Evolutionary conservation across 495 filamentous ascomycete genomes (phyloP).

Genomic region (Neurospora africana): DNA sequence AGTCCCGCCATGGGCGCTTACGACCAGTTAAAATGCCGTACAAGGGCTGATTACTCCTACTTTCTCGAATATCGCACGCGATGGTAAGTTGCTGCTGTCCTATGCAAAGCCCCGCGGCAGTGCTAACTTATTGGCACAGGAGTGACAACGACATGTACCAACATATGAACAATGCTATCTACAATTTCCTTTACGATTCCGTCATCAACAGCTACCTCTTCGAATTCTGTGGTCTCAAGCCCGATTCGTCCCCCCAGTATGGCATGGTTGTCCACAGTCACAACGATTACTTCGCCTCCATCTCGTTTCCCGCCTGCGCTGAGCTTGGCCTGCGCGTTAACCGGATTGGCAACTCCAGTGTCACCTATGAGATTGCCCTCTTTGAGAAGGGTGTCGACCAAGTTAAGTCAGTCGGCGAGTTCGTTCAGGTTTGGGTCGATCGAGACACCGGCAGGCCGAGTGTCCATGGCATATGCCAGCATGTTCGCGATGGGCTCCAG

Average conservation of each 20-base stretch:
- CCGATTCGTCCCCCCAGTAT: conserved; percentile 56
- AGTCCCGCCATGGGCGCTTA: conserved; percentile 21
- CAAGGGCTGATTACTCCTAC: conserved; percentile 64
- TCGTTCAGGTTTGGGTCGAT: conserved; percentile 83
- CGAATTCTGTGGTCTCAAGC: conserved; percentile 62
- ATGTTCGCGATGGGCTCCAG: conserved; percentile 44
- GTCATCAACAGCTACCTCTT: conserved; percentile 88
- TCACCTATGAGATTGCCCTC: conserved; percentile 85
- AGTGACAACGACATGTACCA: conserved; percentile 95
- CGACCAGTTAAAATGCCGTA: conserved; percentile 48
- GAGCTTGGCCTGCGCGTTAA: conserved; percentile 77
- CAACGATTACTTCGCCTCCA: conserved; percentile 74
- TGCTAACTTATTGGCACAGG: conserved; percentile 35
- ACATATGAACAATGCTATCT: conserved; percentile 76
- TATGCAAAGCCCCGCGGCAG: background rate
- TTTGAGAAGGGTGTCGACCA: conserved; percentile 66
- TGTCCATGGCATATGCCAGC: conserved; percentile 44
- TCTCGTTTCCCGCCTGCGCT: conserved; percentile 72
- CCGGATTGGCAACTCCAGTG: conserved; percentile 74
- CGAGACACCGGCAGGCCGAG: conserved; percentile 58
- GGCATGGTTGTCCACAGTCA: conserved; percentile 75
- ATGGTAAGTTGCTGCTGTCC: conserved; percentile 48
- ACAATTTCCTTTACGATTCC: conserved; percentile 75
- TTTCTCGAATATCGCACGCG: conserved; percentile 75
- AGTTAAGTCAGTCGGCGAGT: conserved; percentile 76